phyloP scores from a whole-genome alignment of 1,139 yeast genomes.

The Torulaspora pretoriensis region DNA sequence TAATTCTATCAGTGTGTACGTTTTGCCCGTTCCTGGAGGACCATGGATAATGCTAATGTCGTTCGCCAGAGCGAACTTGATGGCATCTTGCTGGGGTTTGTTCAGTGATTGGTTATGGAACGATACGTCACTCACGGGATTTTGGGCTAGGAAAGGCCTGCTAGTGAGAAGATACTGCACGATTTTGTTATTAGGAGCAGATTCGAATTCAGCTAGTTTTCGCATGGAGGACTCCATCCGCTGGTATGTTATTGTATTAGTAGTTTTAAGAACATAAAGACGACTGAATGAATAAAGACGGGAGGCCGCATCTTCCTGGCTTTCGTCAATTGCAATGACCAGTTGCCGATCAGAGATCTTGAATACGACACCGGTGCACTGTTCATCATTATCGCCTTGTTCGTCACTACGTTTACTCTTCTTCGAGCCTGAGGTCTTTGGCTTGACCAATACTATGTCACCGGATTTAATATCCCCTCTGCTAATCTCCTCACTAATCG shows the following conservation, averaged over 20 bases:
- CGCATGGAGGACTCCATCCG: conserved; percentile 79
- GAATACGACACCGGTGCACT: conserved; percentile 31
- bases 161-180: conserved; percentile 27
- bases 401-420: conserved; percentile 13
- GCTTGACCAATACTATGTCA: conserved; percentile 54
- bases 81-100: conserved; percentile 67
- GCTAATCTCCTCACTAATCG: conserved; percentile 45
- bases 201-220: conserved; percentile 51
- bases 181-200: conserved; percentile 33
- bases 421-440: conserved; percentile 15
- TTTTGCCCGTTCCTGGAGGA: conserved; percentile 80
- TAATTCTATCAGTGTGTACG: conserved; percentile 81
- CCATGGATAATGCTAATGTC: conserved; percentile 63
- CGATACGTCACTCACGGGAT: conserved; percentile 20
- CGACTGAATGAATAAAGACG: conserved; percentile 39
- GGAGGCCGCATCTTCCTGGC: conserved; percentile 46
- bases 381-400: conserved; percentile 16
- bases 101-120: conserved; percentile 57
- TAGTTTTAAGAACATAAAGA: conserved; percentile 62
- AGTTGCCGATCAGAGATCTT: conserved; percentile 46
- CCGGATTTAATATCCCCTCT: conserved; percentile 67
- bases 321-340: conserved; percentile 59
- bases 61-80: conserved; percentile 46
- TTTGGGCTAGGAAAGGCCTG: conserved; percentile 18
- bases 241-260: conserved; percentile 65